phyloP scores from a whole-genome alignment of 129 eudicot genomes.

The Escallonia herrerae region DNA sequence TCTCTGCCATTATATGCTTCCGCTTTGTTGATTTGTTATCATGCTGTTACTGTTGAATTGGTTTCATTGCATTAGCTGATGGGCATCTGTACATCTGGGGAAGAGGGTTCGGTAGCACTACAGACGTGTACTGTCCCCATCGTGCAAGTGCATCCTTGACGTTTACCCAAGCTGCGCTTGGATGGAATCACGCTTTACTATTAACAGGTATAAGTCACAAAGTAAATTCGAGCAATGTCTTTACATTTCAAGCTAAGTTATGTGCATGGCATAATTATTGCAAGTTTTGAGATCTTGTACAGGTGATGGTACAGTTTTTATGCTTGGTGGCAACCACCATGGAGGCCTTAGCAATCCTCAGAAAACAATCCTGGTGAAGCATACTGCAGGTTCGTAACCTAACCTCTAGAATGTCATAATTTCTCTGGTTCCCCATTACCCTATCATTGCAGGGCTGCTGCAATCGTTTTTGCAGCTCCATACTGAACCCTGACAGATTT shows the following conservation, averaged over 20 bases:
- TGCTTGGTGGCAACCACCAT: constrained; percentile 69
- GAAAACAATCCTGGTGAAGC: constrained; percentile 13
- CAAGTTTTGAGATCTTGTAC: constrained; percentile 8
- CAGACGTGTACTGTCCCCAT: constrained; percentile 42
- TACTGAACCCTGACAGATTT: too few species aligned
- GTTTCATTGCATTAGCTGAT: constrained; percentile 28
- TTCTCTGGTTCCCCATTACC: too few species aligned
- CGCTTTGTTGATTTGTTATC: background rate
- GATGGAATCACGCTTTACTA: constrained; percentile 79
- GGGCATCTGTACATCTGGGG: constrained; percentile 84
- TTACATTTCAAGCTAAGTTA: background rate
- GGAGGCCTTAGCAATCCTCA: constrained; percentile 45
- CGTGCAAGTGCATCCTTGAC: constrained; percentile 22
- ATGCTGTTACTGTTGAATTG: background rate
- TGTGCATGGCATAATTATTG: background rate
- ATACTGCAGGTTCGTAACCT: constrained; percentile 13
- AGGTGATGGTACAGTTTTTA: constrained; percentile 56
- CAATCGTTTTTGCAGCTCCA: too few species aligned
- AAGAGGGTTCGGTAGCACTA: constrained; percentile 54
- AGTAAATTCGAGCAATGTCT: background rate
- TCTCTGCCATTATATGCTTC: background rate
- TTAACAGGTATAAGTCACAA: constrained; percentile 32
- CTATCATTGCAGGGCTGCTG: too few species aligned
- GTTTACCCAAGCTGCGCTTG: constrained; percentile 58
- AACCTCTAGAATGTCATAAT: background rate